Evolutionary conservation across 305 asterid genomes (phyloP).

Genomic region (Fraxinus velutina): DNA sequence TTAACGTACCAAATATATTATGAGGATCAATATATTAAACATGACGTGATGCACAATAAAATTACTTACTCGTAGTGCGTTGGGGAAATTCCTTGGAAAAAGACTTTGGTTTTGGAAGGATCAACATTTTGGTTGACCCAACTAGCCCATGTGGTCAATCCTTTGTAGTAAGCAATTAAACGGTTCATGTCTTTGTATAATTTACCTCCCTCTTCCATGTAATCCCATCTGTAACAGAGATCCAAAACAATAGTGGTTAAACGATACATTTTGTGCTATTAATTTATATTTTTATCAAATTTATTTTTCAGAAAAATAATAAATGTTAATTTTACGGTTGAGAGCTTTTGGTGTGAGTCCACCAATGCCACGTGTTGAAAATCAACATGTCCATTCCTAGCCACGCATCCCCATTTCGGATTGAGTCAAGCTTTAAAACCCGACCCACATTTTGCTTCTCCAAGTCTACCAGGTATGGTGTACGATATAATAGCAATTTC

Average conservation of each 20-base stretch:
- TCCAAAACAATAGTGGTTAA: neutral
- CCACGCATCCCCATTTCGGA: slow-evolving; percentile 59
- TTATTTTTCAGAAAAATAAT: neutral
- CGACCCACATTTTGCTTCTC: slow-evolving; percentile 49
- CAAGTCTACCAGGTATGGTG: slow-evolving; percentile 71
- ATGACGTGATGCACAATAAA: neutral
- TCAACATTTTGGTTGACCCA: slow-evolving; percentile 66
- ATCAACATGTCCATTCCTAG: slow-evolving; percentile 73
- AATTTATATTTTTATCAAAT: neutral
- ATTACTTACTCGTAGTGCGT: slow-evolving; percentile 64
- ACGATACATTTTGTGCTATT: neutral
- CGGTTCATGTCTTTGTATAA: slow-evolving; percentile 81
- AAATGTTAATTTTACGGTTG: slow-evolving; percentile 57
- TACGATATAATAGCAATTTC: slow-evolving; percentile 54
- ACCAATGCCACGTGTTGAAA: slow-evolving; percentile 97
- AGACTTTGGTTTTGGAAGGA: slow-evolving; percentile 71
- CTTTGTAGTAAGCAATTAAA: slow-evolving; percentile 71
- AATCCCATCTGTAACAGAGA: slow-evolving; percentile 58
- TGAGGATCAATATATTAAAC: neutral
- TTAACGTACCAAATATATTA: neutral
- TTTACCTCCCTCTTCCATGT: slow-evolving; percentile 59
- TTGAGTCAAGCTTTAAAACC: slow-evolving; percentile 71
- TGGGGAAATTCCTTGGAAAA: slow-evolving; percentile 88
- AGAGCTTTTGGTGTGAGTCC: slow-evolving; percentile 76
- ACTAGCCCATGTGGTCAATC: slow-evolving; percentile 87